Percentiles rank a stretch among this genome's conserved stretches.
Conservation (phyloP, 768 basidiomycete species). For the Trametes gibbosa region DNA sequence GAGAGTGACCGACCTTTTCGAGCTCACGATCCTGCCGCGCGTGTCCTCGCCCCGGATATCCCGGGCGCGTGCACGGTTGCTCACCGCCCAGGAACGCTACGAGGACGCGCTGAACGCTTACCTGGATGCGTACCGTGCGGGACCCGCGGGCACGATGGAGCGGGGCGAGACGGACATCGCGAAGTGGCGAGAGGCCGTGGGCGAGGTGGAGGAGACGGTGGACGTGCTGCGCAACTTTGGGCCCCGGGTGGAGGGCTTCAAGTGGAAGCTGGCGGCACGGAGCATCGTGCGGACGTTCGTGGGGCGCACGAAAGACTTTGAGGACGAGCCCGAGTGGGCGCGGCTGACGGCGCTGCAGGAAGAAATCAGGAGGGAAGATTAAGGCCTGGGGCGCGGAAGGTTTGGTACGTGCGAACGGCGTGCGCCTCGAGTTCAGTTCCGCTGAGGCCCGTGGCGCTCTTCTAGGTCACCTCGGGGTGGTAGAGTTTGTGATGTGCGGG, state of each 20-base stretch:
- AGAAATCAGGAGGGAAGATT: constrained; percentile 38
- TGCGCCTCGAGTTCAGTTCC: not conserved
- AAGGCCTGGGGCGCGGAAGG: constrained; percentile 5
- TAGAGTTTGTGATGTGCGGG: constrained; percentile 16
- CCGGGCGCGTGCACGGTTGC: constrained; percentile 77
- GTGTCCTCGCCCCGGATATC: constrained; percentile 78
- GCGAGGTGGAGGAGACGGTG: constrained; percentile 81
- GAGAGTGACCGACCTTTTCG: constrained; percentile 71
- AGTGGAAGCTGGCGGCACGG: constrained; percentile 85
- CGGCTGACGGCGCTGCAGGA: constrained; percentile 63
- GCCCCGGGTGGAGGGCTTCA: constrained; percentile 53
- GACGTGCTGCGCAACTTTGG: constrained; percentile 84
- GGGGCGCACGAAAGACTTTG: constrained; percentile 81
- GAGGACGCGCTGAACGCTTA: constrained; percentile 78
- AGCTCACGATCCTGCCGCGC: constrained; percentile 75
- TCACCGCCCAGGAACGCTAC: constrained; percentile 71
- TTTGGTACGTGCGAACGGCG: constrained; percentile 6
- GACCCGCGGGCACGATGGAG: constrained; percentile 58
- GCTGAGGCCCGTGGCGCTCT: constrained; percentile 22
- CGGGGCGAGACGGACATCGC: constrained; percentile 64
- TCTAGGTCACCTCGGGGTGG: constrained; percentile 5
- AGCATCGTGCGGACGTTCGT: constrained; percentile 88
- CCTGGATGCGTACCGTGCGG: constrained; percentile 80
- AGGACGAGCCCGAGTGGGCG: constrained; percentile 85
- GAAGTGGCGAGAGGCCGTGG: constrained; percentile 72